Evolutionary conservation across 306 rosid species (phyloP), one percentile per base, ranked within the genome.

Genomic region (Castanea crenata): DNA sequence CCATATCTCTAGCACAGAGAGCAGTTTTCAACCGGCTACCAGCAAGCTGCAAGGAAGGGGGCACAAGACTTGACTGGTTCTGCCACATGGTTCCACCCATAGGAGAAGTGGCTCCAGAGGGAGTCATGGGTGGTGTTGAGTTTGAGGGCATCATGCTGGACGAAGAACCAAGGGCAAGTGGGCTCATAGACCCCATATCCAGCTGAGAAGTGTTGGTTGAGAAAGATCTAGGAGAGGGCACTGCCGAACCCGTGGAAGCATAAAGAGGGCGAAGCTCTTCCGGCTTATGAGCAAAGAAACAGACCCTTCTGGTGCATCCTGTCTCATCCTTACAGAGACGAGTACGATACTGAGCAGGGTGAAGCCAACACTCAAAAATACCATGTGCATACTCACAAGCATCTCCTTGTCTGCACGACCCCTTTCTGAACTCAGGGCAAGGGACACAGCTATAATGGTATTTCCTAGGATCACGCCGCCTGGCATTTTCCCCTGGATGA

Each of bases 181-280:
- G 75, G 69, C 81, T 87, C 57, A 90, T 76, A 3, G 93, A 82
- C 49, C 85, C 88, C 85, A 88, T 90, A 74, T 88, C 94, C 58
- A 88, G 70, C 2, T 87, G 65, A 54, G 88, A 63, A 55, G 83
- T 51, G 74, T 44, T 41, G 4, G 86, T 74, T 3, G 86, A 81
- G 73, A 64, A 87, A 23, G 93, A 88, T 76, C 88, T 86, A 0
- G 97, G 96, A 25, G 98, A 94, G 80, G 92, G 96, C 58, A 94
- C 88, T 52, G 94, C 97, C 20, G 97, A 94, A 74, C 98, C 98
- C 0, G 97, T 92, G 6, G 94, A 90, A 41, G 96, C 87, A 76
- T 92, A 94, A 85, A 94, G 72, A 1, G 98, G 98, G 12, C 98
- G 97, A 49, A 94, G 94, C 82, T 94, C 98, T 59, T 94, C 98